phyloP scores from a whole-genome alignment of 2,329 filamentous ascomycete genomes.

The Nigrospora sphaerica region DNA sequence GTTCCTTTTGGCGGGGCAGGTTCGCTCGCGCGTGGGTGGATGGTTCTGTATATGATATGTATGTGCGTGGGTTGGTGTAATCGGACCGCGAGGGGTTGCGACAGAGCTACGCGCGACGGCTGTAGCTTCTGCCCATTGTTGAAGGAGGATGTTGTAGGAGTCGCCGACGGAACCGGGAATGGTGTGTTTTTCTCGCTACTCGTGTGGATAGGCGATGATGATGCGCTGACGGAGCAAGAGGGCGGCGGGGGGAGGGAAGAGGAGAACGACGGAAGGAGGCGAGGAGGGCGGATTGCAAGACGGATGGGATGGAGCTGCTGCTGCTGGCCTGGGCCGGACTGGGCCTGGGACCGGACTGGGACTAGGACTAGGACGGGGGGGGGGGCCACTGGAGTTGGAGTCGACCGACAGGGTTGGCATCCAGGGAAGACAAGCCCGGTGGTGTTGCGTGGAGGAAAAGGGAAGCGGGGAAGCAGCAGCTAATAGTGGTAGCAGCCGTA shows the following conservation, averaged over 20 bases:
- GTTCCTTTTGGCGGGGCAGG: no score
- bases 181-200: not conserved
- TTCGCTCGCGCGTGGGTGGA: constrained; percentile 8
- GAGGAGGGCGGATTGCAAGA: not conserved
- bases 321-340: no score
- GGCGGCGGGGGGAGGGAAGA: not conserved
- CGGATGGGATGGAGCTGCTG: not conserved
- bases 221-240: not conserved
- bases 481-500: no score
- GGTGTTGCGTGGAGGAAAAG: no score
- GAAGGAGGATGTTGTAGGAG: not conserved
- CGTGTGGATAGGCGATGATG: not conserved
- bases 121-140: constrained; percentile 1
- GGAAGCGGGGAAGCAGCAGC: no score
- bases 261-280: not conserved
- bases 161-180: not conserved
- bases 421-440: no score
- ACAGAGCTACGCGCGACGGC: not conserved
- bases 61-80: not conserved
- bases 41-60: not conserved
- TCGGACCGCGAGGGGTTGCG: not conserved
- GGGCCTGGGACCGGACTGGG: no score
- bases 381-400: no score
- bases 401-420: no score
- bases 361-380: no score